These are phyloP conservation scores for Cyclotella baltica DNA, from an alignment of 108 stramenopile species.

Conservation along the genomic window DNA sequence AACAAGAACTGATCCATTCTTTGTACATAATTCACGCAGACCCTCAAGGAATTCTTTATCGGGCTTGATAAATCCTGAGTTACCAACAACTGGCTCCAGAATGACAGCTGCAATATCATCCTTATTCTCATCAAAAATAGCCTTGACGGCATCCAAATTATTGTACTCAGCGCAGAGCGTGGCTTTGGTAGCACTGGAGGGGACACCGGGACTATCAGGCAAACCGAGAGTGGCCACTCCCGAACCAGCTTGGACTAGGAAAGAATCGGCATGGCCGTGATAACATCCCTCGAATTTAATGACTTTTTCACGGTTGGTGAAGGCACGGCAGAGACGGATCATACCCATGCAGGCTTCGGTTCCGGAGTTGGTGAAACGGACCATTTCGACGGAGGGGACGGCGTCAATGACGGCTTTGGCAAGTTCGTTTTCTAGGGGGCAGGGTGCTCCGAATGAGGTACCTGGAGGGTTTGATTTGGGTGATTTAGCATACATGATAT, in stretches of 20 bases:
- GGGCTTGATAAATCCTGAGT: conserved; percentile 98
- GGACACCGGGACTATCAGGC: conserved; percentile 97
- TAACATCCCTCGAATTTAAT: conserved; percentile 99
- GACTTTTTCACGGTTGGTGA: conserved; percentile 93
- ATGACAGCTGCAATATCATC: conserved; percentile 96
- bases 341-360: conserved; percentile 99
- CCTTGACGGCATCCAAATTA: conserved; percentile 92
- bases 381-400: conserved; percentile 99
- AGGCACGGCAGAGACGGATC: conserved; percentile 97
- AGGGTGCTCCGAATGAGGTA: conserved; percentile 97
- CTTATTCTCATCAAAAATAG: conserved; percentile 89
- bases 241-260: conserved; percentile 98
- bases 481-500: background rate
- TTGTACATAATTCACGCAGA: conserved; percentile 84
- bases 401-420: conserved; percentile 97
- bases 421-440: conserved; percentile 94
- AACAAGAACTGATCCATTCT: conserved; percentile 93
- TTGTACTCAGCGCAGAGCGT: conserved; percentile 98
- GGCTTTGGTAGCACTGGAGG: conserved; percentile 88
- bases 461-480: conserved; percentile 32
- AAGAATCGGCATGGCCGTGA: conserved; percentile 98
- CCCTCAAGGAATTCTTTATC: conserved; percentile 95
- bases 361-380: conserved; percentile 99
- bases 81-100: conserved; percentile 97
- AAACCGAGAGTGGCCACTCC: conserved; percentile 98